Percentiles rank a stretch among this genome's conserved stretches.
Evolutionary conservation across 2,329 filamentous ascomycete species (phyloP).

Genomic region (Nigrospora osmanthi): DNA sequence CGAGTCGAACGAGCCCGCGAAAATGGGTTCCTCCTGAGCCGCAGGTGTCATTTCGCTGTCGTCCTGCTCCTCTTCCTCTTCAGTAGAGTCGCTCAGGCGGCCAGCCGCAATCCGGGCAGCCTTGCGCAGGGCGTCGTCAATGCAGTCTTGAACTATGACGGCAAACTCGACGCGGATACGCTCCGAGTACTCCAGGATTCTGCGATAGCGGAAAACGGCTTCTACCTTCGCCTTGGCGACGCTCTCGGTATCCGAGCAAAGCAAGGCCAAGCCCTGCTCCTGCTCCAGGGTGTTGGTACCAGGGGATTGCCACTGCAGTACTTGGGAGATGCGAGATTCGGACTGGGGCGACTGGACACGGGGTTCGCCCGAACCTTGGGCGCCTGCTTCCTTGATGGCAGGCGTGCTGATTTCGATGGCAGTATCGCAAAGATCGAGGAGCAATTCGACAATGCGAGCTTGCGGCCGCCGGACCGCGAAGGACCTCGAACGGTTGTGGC

Average conservation of each 20-base stretch:
- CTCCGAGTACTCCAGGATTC: slow-evolving; percentile 92
- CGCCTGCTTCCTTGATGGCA: slow-evolving; percentile 76
- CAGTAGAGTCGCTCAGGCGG: slow-evolving; percentile 70
- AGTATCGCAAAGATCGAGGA: slow-evolving; percentile 93
- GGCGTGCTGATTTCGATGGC: slow-evolving; percentile 91
- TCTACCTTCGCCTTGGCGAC: slow-evolving; percentile 85
- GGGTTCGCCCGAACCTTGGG: slow-evolving; percentile 64
- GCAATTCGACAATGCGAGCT: slow-evolving; percentile 86
- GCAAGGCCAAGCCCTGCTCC: slow-evolving; percentile 76
- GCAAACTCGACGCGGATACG: slow-evolving; percentile 92
- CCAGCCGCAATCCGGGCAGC: slow-evolving; percentile 82
- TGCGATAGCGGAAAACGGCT: slow-evolving; percentile 81
- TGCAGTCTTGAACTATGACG: slow-evolving; percentile 88
- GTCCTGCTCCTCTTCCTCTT: slow-evolving; percentile 39
- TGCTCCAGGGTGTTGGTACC: slow-evolving; percentile 87
- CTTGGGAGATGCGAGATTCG: slow-evolving; percentile 88
- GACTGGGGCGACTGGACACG: slow-evolving; percentile 93
- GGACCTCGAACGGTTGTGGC: slow-evolving; percentile 74
- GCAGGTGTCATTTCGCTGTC: slow-evolving; percentile 25
- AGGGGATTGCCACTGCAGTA: slow-evolving; percentile 93
- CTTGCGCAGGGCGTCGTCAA: slow-evolving; percentile 84
- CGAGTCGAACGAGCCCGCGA: slow-evolving; percentile 49
- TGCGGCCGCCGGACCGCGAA: slow-evolving; percentile 88
- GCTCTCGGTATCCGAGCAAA: slow-evolving; percentile 87
- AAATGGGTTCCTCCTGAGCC: slow-evolving; percentile 45